These are phyloP conservation scores for Sporothrix inflata DNA, from an alignment of 2,329 filamentous ascomycete species.

Conservation along the genomic window DNA sequence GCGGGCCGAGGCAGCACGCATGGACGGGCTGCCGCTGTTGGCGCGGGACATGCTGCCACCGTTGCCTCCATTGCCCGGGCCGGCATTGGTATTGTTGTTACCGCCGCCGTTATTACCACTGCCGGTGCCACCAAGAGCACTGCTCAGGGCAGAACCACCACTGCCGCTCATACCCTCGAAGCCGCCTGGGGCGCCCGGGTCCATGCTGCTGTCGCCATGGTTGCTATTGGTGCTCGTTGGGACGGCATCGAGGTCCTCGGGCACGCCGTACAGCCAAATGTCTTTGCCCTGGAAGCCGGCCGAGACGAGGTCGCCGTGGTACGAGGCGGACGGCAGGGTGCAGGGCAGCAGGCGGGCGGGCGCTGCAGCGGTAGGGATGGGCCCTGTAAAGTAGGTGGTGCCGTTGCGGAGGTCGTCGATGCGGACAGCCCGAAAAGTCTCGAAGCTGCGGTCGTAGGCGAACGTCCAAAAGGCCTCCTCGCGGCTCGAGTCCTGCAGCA, in stretches of 20 bases:
- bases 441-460: constrained; percentile 75
- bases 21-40: constrained; percentile 47
- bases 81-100: constrained; percentile 38
- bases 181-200: not conserved
- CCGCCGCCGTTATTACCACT: constrained; percentile 20
- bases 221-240: constrained; percentile 43
- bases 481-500: constrained; percentile 63
- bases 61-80: constrained; percentile 27
- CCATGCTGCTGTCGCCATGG: not conserved
- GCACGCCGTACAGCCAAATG: constrained; percentile 79
- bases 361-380: constrained; percentile 55
- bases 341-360: constrained; percentile 66
- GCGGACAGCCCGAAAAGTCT: constrained; percentile 76
- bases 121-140: not conserved
- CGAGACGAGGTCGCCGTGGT: constrained; percentile 70
- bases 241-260: constrained; percentile 69
- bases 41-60: constrained; percentile 41
- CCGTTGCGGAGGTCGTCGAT: constrained; percentile 75
- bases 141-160: not conserved
- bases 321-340: constrained; percentile 70
- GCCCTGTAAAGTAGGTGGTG: constrained; percentile 78
- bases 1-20: constrained; percentile 44
- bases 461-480: constrained; percentile 76
- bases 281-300: constrained; percentile 73
- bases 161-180: not conserved